Conservation (phyloP, 768 basidiomycete species). For the Tricholoma sp. region DNA sequence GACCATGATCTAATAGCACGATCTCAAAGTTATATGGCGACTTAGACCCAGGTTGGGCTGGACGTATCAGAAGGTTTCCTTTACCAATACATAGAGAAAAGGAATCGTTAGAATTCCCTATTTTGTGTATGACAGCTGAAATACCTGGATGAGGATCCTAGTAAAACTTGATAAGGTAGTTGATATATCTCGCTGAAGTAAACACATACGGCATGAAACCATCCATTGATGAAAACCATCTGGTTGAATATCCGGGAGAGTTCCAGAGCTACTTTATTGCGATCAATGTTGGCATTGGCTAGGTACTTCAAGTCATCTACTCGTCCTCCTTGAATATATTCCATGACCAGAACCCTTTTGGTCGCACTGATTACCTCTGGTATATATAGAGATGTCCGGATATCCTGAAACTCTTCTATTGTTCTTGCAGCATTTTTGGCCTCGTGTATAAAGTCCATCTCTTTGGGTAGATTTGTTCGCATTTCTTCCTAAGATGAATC, state of each 20-base stretch:
- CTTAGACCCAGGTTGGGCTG: constrained; percentile 51
- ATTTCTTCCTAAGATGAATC: constrained; percentile 77
- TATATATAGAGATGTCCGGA: constrained; percentile 82
- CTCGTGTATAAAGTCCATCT: constrained; percentile 94
- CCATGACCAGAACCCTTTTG: constrained; percentile 90
- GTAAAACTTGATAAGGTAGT: constrained; percentile 2
- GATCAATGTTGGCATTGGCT: constrained; percentile 76
- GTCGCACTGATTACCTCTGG: constrained; percentile 76
- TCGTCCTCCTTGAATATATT: constrained; percentile 85
- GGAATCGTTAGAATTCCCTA: background rate
- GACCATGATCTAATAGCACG: constrained; percentile 88
- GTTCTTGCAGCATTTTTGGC: constrained; percentile 79
- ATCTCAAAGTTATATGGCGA: constrained; percentile 97
- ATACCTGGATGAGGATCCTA: constrained; percentile 86
- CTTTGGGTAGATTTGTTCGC: constrained; percentile 84
- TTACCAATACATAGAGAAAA: background rate
- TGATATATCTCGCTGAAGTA: background rate
- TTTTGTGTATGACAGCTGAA: background rate
- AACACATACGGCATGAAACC: constrained; percentile 71
- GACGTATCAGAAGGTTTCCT: constrained; percentile 91
- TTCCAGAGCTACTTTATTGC: constrained; percentile 91
- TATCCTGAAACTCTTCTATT: constrained; percentile 58
- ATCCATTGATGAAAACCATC: constrained; percentile 96
- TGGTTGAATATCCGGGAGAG: constrained; percentile 85
- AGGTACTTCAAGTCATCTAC: constrained; percentile 87